These are phyloP conservation scores for Phellinidium pouzarii DNA, from an alignment of 1,284 basidiomycete genomes.

Conservation along the genomic window DNA sequence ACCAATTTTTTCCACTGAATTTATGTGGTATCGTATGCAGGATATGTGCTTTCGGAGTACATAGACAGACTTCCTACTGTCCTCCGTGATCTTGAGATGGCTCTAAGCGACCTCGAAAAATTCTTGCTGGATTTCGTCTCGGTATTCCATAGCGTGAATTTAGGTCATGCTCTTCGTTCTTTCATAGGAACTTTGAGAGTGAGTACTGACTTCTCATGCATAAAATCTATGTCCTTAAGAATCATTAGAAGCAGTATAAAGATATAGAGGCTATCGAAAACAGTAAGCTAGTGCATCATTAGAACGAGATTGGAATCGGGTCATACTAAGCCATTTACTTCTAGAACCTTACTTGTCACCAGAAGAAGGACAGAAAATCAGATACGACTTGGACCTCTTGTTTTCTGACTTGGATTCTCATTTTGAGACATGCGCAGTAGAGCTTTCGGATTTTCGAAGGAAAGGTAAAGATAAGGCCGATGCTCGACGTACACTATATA, in stretches of 20 bases:
- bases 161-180: not conserved
- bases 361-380: not conserved
- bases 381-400: not conserved
- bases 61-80: not conserved
- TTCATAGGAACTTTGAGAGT: not conserved
- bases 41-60: not conserved
- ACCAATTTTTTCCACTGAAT: no score
- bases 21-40: not conserved
- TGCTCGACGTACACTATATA: no score
- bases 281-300: not conserved
- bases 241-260: not conserved
- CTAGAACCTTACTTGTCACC: not conserved
- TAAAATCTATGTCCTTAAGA: not conserved
- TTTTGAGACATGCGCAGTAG: not conserved
- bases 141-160: not conserved
- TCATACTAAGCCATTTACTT: not conserved
- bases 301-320: no score
- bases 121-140: not conserved
- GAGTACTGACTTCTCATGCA: not conserved
- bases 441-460: constrained; percentile 3
- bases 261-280: not conserved
- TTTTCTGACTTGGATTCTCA: not conserved
- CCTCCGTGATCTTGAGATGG: not conserved
- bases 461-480: no score
- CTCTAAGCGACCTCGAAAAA: not conserved